phyloP scores from a whole-genome alignment of 352 stramenopile species.

The Phytophthora litchii region DNA sequence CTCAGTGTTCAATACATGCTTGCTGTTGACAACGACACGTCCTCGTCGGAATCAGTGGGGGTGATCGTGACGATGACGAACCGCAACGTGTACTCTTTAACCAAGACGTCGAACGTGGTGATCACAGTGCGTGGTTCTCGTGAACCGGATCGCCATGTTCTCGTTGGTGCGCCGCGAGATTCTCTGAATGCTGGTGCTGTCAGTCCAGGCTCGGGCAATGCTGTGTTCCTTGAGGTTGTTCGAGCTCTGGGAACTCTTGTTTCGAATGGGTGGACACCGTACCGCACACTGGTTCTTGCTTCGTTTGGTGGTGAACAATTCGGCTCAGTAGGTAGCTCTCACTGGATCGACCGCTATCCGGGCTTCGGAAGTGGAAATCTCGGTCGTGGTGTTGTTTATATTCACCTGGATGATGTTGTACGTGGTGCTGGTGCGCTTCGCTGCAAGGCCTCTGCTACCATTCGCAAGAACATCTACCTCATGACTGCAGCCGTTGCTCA shows the following conservation, averaged over 20 bases:
- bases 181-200: slow-evolving; percentile 70
- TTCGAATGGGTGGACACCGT: slow-evolving; percentile 75
- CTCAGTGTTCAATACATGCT: slow-evolving; percentile 41
- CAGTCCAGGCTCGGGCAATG: slow-evolving; percentile 73
- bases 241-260: slow-evolving; percentile 63
- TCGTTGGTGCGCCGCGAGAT: slow-evolving; percentile 72
- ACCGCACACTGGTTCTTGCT: slow-evolving; percentile 77
- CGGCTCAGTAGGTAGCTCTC: slow-evolving; percentile 76
- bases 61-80: slow-evolving; percentile 55
- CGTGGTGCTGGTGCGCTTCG: slow-evolving; percentile 63
- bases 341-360: slow-evolving; percentile 86
- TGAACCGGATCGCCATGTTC: slow-evolving; percentile 79
- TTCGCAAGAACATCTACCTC: slow-evolving; percentile 81
- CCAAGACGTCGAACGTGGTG: slow-evolving; percentile 82
- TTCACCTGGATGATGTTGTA: slow-evolving; percentile 80
- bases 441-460: slow-evolving; percentile 70
- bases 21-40: slow-evolving; percentile 28
- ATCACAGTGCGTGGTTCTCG: slow-evolving; percentile 74
- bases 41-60: slow-evolving; percentile 24
- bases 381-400: slow-evolving; percentile 70
- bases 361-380: slow-evolving; percentile 47
- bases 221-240: slow-evolving; percentile 77
- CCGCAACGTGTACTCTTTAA: slow-evolving; percentile 72
- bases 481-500: slow-evolving; percentile 73
- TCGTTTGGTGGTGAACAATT: slow-evolving; percentile 85